Evolutionary conservation across 2,329 filamentous ascomycete genomes (phyloP), one percentile per base, ranked within the genome.

Genomic region (Fusarium staphyleae): DNA sequence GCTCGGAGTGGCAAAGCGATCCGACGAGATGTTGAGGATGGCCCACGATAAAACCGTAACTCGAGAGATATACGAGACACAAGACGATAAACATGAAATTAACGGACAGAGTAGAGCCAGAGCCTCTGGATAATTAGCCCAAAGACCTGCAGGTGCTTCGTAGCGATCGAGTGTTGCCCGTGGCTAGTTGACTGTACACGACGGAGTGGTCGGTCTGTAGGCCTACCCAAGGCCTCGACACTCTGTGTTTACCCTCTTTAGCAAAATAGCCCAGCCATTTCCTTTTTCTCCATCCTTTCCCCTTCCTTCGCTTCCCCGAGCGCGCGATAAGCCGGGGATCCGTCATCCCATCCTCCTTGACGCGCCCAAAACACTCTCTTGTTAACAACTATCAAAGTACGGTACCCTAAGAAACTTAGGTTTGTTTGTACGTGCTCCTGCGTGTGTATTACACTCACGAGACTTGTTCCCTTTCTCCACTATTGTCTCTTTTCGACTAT

Each of bases 371-470:
- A 22, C 19, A 6, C 19, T 22, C 19, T 22, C 19, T 22, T 22
- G 14, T 13, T 16, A 30, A 13, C 30, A 19, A 19, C 16, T 29
- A 11, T 28, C 22, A 16, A 24, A 5, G 9, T 8, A 6, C n/a
- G 15, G 10, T 28, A 42, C 34, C 45, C n/a, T n/a, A n/a, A n/a
- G n/a, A n/a, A n/a, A n/a, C n/a, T n/a, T n/a, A n/a, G n/a, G n/a
- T n/a, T n/a, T n/a, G n/a, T 41, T 11, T 5, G 13, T 24, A 26
- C 34, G 48, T 34, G 34, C 34, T 30, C n/a, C 32, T 26, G 28
- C n/a, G 48, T 16, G 45, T 62, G 46, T 62, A 60, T 62, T 60
- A 48, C 59, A 60, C 58, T 56, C 51, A 51, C 60, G 48, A 63
- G 52, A 47, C 48, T 34, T 48, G 16, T 37, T 37, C 11, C 11